Conservation (phyloP, 1,284 basidiomycete genomes). For the Cryptococcus sp. region DNA sequence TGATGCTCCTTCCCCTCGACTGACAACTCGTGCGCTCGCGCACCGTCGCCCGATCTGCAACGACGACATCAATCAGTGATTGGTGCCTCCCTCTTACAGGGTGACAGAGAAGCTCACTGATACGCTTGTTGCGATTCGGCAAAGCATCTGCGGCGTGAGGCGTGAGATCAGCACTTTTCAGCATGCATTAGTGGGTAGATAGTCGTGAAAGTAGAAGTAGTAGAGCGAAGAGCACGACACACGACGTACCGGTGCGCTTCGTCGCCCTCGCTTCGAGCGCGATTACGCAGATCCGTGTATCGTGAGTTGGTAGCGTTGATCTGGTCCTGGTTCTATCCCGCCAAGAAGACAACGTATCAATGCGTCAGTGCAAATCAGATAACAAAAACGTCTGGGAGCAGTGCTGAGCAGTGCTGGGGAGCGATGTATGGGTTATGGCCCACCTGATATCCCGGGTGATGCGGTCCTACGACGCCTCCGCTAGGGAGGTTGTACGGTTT, state of each 20-base stretch:
- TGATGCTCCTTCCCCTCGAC: constrained; percentile 82
- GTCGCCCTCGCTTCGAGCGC: constrained; percentile 69
- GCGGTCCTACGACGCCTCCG: constrained; percentile 34
- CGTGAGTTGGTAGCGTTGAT: constrained; percentile 58
- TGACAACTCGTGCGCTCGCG: constrained; percentile 77
- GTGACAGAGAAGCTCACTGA: constrained; percentile 59
- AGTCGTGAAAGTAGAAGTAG: background rate
- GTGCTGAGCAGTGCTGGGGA: background rate
- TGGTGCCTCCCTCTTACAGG: background rate
- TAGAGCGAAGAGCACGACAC: background rate
- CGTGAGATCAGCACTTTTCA: constrained; percentile 2
- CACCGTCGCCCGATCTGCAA: constrained; percentile 65
- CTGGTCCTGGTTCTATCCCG: constrained; percentile 63
- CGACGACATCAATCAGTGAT: background rate
- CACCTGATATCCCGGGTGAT: constrained; percentile 54
- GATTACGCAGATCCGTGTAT: constrained; percentile 68
- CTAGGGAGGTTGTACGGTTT: constrained; percentile 26
- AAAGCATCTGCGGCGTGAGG: constrained; percentile 32
- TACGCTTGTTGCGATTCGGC: constrained; percentile 48
- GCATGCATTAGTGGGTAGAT: background rate
- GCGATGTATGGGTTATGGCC: constrained; percentile 4
- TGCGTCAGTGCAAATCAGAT: background rate
- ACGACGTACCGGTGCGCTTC: constrained; percentile 48
- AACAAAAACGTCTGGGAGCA: background rate
- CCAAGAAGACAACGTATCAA: constrained; percentile 29